Evolutionary conservation across 2,329 filamentous ascomycete species (phyloP), one percentile per base, ranked within the genome.

Genomic region (Neopestalotiopsis sp.): DNA sequence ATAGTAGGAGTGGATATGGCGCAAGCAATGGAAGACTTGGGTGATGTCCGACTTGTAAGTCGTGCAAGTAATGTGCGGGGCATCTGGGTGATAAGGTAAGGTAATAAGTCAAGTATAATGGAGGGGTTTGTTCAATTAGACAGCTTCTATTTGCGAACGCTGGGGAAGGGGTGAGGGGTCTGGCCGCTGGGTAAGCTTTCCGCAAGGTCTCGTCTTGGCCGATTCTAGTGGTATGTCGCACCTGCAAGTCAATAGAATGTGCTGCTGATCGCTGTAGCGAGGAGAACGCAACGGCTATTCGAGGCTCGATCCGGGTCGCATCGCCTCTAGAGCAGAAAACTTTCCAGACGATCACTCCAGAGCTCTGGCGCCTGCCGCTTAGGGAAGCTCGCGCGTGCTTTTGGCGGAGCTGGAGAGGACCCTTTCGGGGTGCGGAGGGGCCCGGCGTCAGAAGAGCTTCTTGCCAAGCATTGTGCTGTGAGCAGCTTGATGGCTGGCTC

Each of bases 61-160:
- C 60, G 40, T 63, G 68, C 69, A 70, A 74, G 70, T 62, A 71
- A 17, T 40, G 68, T 74, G 72, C 71, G 72, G 72, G 72, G 72
- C 72, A 74, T 72, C 67, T 71, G 69, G 60, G n/a, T 58, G 34
- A 40, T 67, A 40, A 69, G 68, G 68, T 65, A 17, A 24, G 57
- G n/a, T 28, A 30, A 58, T 13, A 14, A 12, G 24, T 34, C 58
- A 30, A 6, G 58, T 34, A 62, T 62, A 34, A 34, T 34, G 30
- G 57, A 59, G 28, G 57, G 57, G 57, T 12, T 14, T 14, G n/a
- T 17, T 17, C 28, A 62, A 62, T 62, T 62, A 34, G 59, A 40
- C 13, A 62, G 59, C 59, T 62, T 62, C 59, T 62, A 62, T 62
- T 62, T 42, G 45, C 45, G 45, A 52, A 52, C 45, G 45, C 17